Conservation (phyloP, 768 basidiomycete species). For the Tricholoma saponaceum region DNA sequence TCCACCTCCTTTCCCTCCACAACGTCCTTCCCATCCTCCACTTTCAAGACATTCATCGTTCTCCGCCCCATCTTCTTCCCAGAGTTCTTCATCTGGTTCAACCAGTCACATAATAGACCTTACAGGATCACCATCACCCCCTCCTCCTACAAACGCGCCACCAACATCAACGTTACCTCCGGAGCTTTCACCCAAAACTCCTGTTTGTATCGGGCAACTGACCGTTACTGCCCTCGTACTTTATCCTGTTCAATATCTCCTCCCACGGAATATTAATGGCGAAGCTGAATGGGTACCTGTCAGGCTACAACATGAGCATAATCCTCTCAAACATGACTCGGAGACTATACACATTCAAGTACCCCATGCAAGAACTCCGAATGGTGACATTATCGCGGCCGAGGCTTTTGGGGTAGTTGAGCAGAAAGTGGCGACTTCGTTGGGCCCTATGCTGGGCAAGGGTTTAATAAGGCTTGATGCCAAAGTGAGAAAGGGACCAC, state of each 20-base stretch:
- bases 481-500: conserved; percentile 61
- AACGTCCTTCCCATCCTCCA: conserved; percentile 22
- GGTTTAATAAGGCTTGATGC: conserved; percentile 80
- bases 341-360: conserved; percentile 81
- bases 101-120: conserved; percentile 69
- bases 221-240: conserved; percentile 80
- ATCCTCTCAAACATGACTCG: conserved; percentile 46
- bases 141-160: conserved; percentile 28
- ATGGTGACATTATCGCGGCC: conserved; percentile 52
- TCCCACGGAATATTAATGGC: conserved; percentile 35
- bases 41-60: conserved; percentile 18
- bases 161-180: conserved; percentile 36
- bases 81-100: conserved; percentile 15
- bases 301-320: conserved; percentile 67
- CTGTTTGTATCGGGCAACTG: conserved; percentile 85
- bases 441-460: conserved; percentile 83
- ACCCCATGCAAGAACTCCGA: conserved; percentile 45
- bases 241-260: conserved; percentile 73
- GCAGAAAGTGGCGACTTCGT: conserved; percentile 73
- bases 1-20: conserved; percentile 20
- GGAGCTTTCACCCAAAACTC: conserved; percentile 73
- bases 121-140: conserved; percentile 59
- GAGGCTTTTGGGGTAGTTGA: conserved; percentile 84
- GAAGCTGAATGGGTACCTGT: conserved; percentile 68
- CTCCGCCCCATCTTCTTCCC: conserved; percentile 16